A percentile compares a stretch with the other conserved stretches of the same genome.
Evolutionary conservation across 2,329 filamentous ascomycete genomes (phyloP).

Genomic region (Epichloe festucae): DNA sequence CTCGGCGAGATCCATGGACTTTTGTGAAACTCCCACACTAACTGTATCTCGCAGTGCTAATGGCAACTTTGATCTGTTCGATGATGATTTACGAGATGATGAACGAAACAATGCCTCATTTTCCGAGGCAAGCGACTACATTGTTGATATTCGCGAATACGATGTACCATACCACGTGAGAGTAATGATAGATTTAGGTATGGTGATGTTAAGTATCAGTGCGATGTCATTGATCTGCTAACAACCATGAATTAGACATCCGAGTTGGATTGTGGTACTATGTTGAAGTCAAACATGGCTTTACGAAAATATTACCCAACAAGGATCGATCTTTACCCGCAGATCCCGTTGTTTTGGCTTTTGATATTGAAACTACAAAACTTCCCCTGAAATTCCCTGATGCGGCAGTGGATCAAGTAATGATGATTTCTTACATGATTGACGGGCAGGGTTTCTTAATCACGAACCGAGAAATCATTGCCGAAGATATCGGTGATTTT

Average conservation of each 20-base stretch:
- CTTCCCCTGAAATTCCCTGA: slow-evolving; percentile 95
- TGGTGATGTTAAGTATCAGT: slow-evolving; percentile 9
- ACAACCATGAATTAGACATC: slow-evolving; percentile 50
- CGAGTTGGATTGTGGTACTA: slow-evolving; percentile 95
- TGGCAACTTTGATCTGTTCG: slow-evolving; percentile 87
- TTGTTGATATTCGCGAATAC: slow-evolving; percentile 97
- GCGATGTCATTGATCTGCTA: slow-evolving; percentile 8
- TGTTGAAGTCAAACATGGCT: slow-evolving; percentile 85
- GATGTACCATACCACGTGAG: slow-evolving; percentile 98
- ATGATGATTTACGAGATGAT: slow-evolving; percentile 75
- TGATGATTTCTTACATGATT: slow-evolving; percentile 99
- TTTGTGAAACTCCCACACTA: slow-evolving; percentile 3
- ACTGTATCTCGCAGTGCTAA: slow-evolving; percentile 41
- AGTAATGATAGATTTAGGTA: slow-evolving; percentile 90
- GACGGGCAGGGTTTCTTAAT: slow-evolving; percentile 96
- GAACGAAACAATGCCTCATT: slow-evolving; percentile 62
- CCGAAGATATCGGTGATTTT: slow-evolving; percentile 93
- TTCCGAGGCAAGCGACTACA: slow-evolving; percentile 87
- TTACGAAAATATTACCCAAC: slow-evolving; percentile 70
- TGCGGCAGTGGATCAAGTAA: slow-evolving; percentile 85
- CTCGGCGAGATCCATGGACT: not conserved
- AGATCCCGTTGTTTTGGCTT: slow-evolving; percentile 97
- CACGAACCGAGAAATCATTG: slow-evolving; percentile 94
- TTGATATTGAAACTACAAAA: slow-evolving; percentile 96
- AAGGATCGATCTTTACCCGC: slow-evolving; percentile 81